Evolutionary conservation across 768 basidiomycete genomes (phyloP), one percentile per base, ranked within the genome.

Genomic region (Xanthoconium stramineum): DNA sequence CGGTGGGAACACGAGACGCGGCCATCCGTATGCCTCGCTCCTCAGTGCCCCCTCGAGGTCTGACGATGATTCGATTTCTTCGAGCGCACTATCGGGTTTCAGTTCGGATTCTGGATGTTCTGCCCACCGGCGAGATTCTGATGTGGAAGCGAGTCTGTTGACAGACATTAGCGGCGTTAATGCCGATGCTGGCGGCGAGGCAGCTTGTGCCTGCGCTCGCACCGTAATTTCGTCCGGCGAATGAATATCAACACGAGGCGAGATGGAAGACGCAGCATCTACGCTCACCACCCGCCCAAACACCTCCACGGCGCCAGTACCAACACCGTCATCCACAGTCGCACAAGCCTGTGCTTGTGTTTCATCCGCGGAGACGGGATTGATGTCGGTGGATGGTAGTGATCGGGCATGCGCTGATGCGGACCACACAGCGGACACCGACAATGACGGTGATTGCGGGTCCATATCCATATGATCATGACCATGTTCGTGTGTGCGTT

Each of bases 1-100:
- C 32, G 97, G 96, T n/a, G 94, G 86, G 61, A 92, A 89, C 49
- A 98, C 82, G 35, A 98, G 79, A 52, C 97, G 83, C 37, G 96
- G 92, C 96, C 96, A 97, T 43, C 77, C 73, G 60, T 87, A 93
- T 12, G 94, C 86, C 70, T 95, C 91, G 29, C 75, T 74, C 61
- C 88, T 77, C 57, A 98, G 71, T 32, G 77, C 73, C 37, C 75
- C 78, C 57, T 83, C 71, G 17, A 89, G 61, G 32, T 81, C 76
- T 32, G 55, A 59, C 52, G 66, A 60, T 38, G 68, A 67, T 52
- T 57, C 57, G 20, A 24, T 15, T 36, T 49, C 50, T 43, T 59
- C 61, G 20, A 40, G 48, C 29, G 46, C 47, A 44, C 42, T 33
- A 30, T 56, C 55, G 20, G 37, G 50, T 45, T 42, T 40, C 32